These are phyloP conservation scores for Angophora floribunda DNA, from an alignment of 345 rosid species.

Conservation along the genomic window DNA sequence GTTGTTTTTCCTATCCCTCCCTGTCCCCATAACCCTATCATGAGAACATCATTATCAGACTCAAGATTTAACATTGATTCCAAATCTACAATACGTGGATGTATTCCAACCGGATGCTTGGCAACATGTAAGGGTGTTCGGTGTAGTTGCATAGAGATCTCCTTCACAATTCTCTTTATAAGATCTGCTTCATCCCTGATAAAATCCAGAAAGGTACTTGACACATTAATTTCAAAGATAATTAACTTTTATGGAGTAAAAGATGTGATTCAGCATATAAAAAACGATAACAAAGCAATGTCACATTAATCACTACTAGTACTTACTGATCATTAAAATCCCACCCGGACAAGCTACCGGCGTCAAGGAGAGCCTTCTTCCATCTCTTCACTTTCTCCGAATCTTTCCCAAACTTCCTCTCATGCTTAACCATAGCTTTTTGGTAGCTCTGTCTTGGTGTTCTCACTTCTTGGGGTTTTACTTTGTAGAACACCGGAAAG, in stretches of 20 bases:
- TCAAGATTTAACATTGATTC: not conserved
- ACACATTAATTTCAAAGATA: not conserved
- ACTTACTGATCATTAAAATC: not conserved
- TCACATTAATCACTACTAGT: not conserved
- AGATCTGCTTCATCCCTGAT: not conserved
- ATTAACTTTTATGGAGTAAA: not conserved
- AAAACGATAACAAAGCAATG: accelerated
- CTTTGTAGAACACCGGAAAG: not conserved
- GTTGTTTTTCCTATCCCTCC: not conserved
- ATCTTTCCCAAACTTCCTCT: not conserved
- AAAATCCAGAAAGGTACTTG: too few relatives aligned
- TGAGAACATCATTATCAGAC: not conserved
- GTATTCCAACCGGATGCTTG: not conserved
- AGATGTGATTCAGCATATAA: not conserved
- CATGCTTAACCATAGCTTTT: not conserved
- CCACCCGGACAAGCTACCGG: not conserved
- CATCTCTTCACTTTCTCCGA: not conserved
- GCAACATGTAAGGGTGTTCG: accelerated
- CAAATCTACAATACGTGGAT: accelerated
- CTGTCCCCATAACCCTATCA: not conserved
- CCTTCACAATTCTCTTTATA: not conserved
- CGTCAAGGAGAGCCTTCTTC: not conserved
- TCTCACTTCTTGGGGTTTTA: not conserved
- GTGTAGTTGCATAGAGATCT: not conserved
- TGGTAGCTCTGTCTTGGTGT: not conserved